Evolutionary conservation across 1,139 yeast genomes (phyloP).

Genomic region (Yamadazyma epiphylla): DNA sequence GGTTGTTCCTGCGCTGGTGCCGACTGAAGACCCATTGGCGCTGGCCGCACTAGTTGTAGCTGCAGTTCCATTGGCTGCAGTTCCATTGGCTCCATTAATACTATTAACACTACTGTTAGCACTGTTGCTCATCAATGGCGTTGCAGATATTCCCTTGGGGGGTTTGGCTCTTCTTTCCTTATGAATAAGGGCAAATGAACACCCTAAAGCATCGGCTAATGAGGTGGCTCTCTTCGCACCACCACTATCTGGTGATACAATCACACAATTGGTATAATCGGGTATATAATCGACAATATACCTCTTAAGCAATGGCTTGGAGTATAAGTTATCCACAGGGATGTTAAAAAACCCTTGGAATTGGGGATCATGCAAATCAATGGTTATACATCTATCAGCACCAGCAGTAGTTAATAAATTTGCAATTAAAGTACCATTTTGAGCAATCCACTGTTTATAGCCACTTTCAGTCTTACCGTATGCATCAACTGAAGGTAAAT

Average conservation of each 20-base stretch:
- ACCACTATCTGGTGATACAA: constrained; percentile 95
- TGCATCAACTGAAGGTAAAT: constrained; percentile 32
- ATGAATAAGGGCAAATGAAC: constrained; percentile 92
- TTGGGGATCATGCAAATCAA: constrained; percentile 96
- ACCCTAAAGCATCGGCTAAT: constrained; percentile 84
- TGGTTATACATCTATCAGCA: constrained; percentile 92
- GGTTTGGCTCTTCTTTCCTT: constrained; percentile 75
- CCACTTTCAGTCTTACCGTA: constrained; percentile 53
- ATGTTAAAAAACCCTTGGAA: constrained; percentile 91
- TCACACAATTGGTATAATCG: constrained; percentile 70
- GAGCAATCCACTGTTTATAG: constrained; percentile 93
- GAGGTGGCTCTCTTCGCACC: constrained; percentile 97
- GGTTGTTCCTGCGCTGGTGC: constrained; percentile 6
- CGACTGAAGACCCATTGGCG: constrained; percentile 6
- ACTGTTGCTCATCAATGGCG: constrained; percentile 25
- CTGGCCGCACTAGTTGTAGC: constrained; percentile 3
- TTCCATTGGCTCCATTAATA: too few relatives aligned
- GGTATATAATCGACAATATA: constrained; percentile 75
- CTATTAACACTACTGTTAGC: constrained; percentile 2
- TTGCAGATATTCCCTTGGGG: constrained; percentile 16
- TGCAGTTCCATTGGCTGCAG: too few relatives aligned
- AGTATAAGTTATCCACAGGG: constrained; percentile 87
- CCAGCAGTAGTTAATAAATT: constrained; percentile 89
- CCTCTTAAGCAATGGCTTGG: constrained; percentile 78
- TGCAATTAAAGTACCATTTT: constrained; percentile 90